A percentile compares a stretch with the other conserved stretches of the same genome.
Evolutionary conservation across 2,329 filamentous ascomycete genomes (phyloP).

Genomic region (Botrytis fabae): DNA sequence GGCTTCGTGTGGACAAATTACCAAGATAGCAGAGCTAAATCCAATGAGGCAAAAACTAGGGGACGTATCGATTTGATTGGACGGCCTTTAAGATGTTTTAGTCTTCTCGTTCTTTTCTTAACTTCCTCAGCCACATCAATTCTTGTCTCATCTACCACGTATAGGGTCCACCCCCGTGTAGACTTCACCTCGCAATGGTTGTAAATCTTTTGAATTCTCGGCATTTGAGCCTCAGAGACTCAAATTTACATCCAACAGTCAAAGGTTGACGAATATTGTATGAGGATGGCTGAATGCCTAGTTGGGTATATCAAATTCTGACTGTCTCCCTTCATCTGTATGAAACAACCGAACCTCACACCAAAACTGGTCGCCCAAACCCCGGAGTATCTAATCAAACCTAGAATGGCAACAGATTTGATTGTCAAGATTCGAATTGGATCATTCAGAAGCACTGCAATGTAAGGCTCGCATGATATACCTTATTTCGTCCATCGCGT

Average conservation of each 20-base stretch:
- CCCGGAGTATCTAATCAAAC: background rate
- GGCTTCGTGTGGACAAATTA: background rate
- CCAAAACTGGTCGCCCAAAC: background rate
- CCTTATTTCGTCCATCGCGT: background rate
- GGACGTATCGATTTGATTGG: background rate
- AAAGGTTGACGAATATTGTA: background rate
- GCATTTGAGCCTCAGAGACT: background rate
- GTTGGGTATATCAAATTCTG: background rate
- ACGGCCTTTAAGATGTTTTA: background rate
- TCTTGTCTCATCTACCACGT: background rate
- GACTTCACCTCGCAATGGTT: background rate
- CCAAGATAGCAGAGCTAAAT: background rate
- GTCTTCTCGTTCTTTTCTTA: background rate
- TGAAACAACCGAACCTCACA: background rate
- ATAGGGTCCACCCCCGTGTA: background rate
- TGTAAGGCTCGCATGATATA: background rate
- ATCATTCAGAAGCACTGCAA: background rate
- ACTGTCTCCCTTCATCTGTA: background rate
- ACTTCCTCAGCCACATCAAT: conserved; percentile 8
- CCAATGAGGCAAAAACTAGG: background rate
- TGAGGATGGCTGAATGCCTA: background rate
- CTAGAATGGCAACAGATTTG: too few relatives aligned
- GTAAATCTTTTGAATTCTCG: background rate
- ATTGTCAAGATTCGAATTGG: background rate
- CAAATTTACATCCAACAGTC: background rate